Conservation (phyloP, 306 rosid genomes). For the Pterocarpus santalinus region DNA sequence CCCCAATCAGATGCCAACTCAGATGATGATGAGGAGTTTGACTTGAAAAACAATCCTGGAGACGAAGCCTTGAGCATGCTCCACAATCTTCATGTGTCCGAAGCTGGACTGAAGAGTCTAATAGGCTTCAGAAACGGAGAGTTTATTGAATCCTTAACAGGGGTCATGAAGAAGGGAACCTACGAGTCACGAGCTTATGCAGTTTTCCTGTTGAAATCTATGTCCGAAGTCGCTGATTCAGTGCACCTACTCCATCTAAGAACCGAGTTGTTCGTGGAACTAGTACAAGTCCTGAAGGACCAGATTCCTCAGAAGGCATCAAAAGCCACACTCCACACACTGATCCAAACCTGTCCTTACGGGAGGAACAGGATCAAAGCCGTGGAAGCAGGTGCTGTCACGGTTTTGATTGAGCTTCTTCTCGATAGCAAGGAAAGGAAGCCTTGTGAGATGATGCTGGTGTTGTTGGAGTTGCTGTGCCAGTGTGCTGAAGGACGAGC, state of each 20-base stretch:
- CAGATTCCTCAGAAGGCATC: conserved; percentile 65
- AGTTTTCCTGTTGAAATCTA: conserved; percentile 66
- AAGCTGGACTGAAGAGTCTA: conserved; percentile 55
- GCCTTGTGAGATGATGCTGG: conserved; percentile 68
- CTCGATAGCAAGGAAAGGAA: conserved; percentile 63
- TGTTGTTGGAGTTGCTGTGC: conserved; percentile 63
- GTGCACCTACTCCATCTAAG: conserved; percentile 43
- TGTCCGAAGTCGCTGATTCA: conserved; percentile 65
- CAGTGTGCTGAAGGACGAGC: conserved; percentile 89
- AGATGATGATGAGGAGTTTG: conserved; percentile 1
- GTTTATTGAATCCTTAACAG: conserved; percentile 58
- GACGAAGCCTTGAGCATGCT: conserved; percentile 75
- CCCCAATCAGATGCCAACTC: too few species aligned
- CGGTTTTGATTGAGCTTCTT: conserved; percentile 68
- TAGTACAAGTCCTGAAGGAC: conserved; percentile 66
- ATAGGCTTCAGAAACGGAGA: conserved; percentile 49
- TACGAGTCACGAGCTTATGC: conserved; percentile 85
- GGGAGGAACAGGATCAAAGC: conserved; percentile 77
- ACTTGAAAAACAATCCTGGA: conserved; percentile 1
- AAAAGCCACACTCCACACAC: conserved; percentile 61
- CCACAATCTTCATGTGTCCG: conserved; percentile 66
- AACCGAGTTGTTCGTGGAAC: conserved; percentile 57
- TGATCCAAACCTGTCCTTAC: conserved; percentile 62
- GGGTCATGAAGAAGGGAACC: conserved; percentile 66
- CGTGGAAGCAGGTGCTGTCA: conserved; percentile 70